Evolutionary conservation across 2,329 filamentous ascomycete species (phyloP).

Genomic region (Colletotrichum salicis): DNA sequence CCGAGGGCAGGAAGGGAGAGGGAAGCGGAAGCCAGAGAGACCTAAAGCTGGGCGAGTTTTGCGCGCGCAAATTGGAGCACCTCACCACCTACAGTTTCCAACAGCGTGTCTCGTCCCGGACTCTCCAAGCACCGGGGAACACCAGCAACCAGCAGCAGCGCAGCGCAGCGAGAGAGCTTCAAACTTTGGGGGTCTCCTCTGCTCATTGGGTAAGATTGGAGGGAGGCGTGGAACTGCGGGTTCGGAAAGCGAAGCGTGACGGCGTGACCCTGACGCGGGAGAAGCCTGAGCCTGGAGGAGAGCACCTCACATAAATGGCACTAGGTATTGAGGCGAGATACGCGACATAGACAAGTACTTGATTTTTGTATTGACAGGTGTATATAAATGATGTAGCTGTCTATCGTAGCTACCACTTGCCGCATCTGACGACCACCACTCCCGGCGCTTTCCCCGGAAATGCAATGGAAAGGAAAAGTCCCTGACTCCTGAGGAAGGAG

Average conservation of each 20-base stretch:
- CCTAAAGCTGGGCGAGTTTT: conserved; percentile 4
- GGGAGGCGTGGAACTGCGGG: conserved; percentile 14
- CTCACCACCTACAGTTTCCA: background rate
- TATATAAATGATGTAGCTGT: accelerated
- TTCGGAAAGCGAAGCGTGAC: conserved; percentile 8
- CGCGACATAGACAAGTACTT: conserved; percentile 10
- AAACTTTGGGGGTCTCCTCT: conserved; percentile 25
- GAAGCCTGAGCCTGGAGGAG: too few species aligned
- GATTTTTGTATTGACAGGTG: accelerated
- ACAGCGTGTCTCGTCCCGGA: too few species aligned
- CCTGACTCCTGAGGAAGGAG: background rate
- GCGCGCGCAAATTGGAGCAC: conserved; percentile 31
- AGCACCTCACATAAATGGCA: background rate
- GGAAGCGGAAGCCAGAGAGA: too few species aligned
- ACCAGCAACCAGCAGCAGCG: background rate
- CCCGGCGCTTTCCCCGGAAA: conserved; percentile 28
- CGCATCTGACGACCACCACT: conserved; percentile 9
- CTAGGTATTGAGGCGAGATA: background rate
- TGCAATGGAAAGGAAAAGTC: background rate
- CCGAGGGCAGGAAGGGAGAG: background rate
- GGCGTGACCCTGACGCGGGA: conserved; percentile 12
- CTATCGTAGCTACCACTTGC: background rate
- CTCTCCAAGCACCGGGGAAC: background rate
- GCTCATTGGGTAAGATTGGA: conserved; percentile 31
- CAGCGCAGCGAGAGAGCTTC: background rate